Evolutionary conservation across 78 protist genomes (phyloP).

Genomic region (Ministeria vibrans): DNA sequence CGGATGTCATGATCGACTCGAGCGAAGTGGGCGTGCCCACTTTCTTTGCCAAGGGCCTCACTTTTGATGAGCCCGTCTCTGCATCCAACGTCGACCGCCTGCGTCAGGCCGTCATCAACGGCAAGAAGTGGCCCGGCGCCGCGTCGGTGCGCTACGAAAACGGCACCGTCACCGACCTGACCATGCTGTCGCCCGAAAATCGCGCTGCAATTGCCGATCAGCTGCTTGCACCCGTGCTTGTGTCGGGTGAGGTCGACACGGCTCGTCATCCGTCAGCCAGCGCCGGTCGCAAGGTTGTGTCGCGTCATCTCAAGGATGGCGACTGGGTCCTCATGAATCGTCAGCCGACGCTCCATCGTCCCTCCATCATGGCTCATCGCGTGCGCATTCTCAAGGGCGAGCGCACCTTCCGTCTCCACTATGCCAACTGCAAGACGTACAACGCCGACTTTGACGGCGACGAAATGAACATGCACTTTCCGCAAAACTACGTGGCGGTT

Average conservation of each 20-base stretch:
- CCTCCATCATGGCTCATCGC: conserved; percentile 90
- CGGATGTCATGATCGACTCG: conserved; percentile 85
- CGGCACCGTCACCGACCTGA: conserved; percentile 51
- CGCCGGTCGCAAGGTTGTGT: conserved; percentile 57
- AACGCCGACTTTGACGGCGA: conserved; percentile 99
- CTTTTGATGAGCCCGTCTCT: conserved; percentile 72
- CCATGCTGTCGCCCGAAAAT: conserved; percentile 21
- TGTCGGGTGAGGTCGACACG: not conserved
- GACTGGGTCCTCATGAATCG: conserved; percentile 94
- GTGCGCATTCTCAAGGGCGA: conserved; percentile 53
- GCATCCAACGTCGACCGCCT: conserved; percentile 25
- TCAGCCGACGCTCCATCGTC: conserved; percentile 98
- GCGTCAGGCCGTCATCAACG: conserved; percentile 86
- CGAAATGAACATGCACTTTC: conserved; percentile 97
- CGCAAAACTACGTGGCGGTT: conserved; percentile 58
- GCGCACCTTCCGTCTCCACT: conserved; percentile 93
- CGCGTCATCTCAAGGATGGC: conserved; percentile 86
- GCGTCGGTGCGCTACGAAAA: conserved; percentile 42
- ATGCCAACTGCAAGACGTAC: conserved; percentile 95
- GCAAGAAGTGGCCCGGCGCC: conserved; percentile 92
- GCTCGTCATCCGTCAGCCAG: not conserved
- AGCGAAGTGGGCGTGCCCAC: conserved; percentile 90
- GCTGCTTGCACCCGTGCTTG: conserved; percentile 35
- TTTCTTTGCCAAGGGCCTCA: conserved; percentile 44
- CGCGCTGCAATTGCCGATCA: conserved; percentile 60